Conservation (phyloP, 2,329 filamentous ascomycete species). For the Aspergillus arachidicola region DNA sequence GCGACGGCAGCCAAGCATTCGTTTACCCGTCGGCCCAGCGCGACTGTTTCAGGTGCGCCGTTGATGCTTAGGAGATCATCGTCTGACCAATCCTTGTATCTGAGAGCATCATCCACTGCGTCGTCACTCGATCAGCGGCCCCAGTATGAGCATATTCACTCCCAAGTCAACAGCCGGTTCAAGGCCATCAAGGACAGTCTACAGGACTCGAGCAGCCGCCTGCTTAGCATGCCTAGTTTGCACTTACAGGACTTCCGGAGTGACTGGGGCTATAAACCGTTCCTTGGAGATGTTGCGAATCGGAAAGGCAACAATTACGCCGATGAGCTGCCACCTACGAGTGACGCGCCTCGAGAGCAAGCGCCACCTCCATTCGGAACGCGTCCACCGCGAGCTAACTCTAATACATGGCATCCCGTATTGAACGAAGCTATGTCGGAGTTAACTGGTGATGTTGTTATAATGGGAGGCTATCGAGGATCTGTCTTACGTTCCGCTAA, state of each 20-base stretch:
- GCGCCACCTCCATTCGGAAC: conserved; percentile 13
- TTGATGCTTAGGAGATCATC: conserved; percentile 60
- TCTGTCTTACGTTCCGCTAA: conserved; percentile 85
- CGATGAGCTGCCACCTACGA: conserved; percentile 5
- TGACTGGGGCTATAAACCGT: conserved; percentile 39
- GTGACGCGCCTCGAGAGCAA: conserved; percentile 12
- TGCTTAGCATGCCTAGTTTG: conserved; percentile 51
- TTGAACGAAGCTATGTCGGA: conserved; percentile 66
- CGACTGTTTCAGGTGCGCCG: conserved; percentile 26
- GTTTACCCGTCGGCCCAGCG: conserved; percentile 32
- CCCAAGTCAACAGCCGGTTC: conserved; percentile 83
- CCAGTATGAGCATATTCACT: conserved; percentile 75
- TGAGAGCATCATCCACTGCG: conserved; percentile 73
- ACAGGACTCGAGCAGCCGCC: conserved; percentile 77
- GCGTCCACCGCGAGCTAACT: conserved; percentile 25
- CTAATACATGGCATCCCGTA: conserved; percentile 42
- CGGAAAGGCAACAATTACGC: conserved; percentile 17
- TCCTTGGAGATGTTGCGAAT: conserved; percentile 32
- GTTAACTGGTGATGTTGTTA: conserved; percentile 80
- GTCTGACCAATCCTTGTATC: conserved; percentile 74
- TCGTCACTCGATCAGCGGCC: conserved; percentile 85
- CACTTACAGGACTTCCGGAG: conserved; percentile 42
- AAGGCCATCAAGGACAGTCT: conserved; percentile 90
- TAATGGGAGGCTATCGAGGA: conserved; percentile 88
- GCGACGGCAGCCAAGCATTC: conserved; percentile 37